Evolutionary conservation across 2,329 filamentous ascomycete genomes (phyloP).

Genomic region (Cladosporium sp.): DNA sequence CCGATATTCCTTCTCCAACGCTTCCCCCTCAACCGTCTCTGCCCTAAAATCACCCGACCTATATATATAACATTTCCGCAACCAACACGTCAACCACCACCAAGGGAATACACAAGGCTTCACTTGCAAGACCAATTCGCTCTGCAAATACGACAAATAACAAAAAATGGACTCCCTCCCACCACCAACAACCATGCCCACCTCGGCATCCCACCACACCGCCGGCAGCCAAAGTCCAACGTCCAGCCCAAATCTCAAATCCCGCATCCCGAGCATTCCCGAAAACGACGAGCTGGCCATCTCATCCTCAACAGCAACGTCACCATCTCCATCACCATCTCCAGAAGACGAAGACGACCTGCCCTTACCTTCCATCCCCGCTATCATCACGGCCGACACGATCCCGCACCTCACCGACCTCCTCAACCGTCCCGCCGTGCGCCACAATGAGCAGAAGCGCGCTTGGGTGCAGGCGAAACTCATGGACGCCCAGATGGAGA

Average conservation of each 20-base stretch:
- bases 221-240: background rate
- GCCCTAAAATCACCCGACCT: background rate
- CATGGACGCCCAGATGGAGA: slow-evolving; percentile 51
- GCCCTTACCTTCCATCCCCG: slow-evolving; percentile 38
- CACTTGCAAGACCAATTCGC: too few species aligned
- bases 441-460: slow-evolving; percentile 42
- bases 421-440: slow-evolving; percentile 49
- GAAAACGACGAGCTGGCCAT: background rate
- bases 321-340: background rate
- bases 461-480: slow-evolving; percentile 49
- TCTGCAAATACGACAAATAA: background rate
- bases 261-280: background rate
- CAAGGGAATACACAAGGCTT: background rate
- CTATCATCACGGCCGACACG: slow-evolving; percentile 49
- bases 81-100: background rate
- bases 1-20: background rate
- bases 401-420: slow-evolving; percentile 51
- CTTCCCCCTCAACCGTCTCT: background rate
- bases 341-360: slow-evolving; percentile 22
- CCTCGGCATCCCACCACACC: background rate
- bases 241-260: background rate
- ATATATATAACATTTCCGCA: background rate
- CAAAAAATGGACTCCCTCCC: slow-evolving; percentile 3
- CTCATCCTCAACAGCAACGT: background rate
- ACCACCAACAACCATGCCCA: slow-evolving; percentile 6